Base-by-base conservation (phyloP, 2,329 filamentous ascomycete genomes). In the Penicillium sp. region DNA sequence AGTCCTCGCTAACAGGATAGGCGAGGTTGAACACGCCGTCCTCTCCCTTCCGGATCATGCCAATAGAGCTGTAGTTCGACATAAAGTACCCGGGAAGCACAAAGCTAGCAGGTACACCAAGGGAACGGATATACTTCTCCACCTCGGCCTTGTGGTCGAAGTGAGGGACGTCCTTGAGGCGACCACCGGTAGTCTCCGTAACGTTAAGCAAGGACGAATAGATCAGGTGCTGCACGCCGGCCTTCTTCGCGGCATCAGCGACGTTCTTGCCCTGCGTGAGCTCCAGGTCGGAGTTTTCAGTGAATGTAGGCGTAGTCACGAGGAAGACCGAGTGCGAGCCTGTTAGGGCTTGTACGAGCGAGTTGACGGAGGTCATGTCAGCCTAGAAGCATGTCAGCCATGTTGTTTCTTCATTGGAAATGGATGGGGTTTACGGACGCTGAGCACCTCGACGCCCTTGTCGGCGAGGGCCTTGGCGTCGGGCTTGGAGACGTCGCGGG, bases 301-400 rank as follows among this genome's bases (percentile, higher is more conserved):
- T 56, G 26, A 56, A 61, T 9, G 72, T 84, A 71, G 77, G 80
- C 69, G 57, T 77, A 21, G 82, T 85, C 61, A 85, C 78, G 11
- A 74, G 68, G 69, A 85, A 85, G 38, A 84, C 79, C 0, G 81
- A 81, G 64, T 84, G 79, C 1, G 77, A 80, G 45, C 79, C 79
- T 0, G 69, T 64, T 19, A 85, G 68, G 2, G 82, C 83, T 11
- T 64, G 30, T 5, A 71, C 70, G 7, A 86, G 68, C 3, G 81
- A 81, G 5, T 66, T 64, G 30, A 72, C 71, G 62, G 79, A 73
- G 56, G 74, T 69, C 19, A 82, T 65, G 49, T 84, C 79, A 7
- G 76, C 83, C 51, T 41, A 15, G 13, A 15, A 3, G 21, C 29
- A 26, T 26, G 13, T 23, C 31, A 26, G 21, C 23, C 9, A 17